These are phyloP conservation scores for Spergularia bocconei DNA, from an alignment of 148 eudicot species.

Conservation along the genomic window DNA sequence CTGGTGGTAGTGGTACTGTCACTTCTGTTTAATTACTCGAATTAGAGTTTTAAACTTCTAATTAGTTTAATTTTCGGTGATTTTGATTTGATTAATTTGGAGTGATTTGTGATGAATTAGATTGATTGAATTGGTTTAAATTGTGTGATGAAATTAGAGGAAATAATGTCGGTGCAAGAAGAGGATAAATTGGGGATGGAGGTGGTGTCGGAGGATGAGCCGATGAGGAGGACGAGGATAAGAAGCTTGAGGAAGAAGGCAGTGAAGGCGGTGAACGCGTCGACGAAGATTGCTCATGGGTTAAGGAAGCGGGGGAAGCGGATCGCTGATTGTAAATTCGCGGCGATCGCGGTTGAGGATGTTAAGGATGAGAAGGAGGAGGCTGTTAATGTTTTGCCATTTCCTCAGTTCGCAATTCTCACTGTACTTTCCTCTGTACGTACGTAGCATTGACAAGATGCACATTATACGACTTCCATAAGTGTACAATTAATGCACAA, in stretches of 20 bases:
- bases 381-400: constrained; percentile 64
- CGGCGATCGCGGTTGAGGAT: constrained; percentile 63
- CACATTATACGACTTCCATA: too few species aligned
- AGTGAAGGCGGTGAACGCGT: constrained; percentile 69
- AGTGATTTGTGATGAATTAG: not conserved
- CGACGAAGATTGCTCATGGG: constrained; percentile 53
- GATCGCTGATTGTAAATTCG: constrained; percentile 61
- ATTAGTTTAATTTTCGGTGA: not conserved
- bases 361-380: constrained; percentile 76
- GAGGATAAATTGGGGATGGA: constrained; percentile 55
- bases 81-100: too few species aligned
- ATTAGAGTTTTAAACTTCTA: not conserved
- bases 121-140: not conserved
- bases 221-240: constrained; percentile 50
- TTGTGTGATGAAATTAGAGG: constrained; percentile 34
- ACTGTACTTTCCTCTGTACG: too few species aligned
- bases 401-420: too few species aligned
- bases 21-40: not conserved
- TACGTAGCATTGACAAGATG: too few species aligned
- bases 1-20: too few species aligned
- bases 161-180: constrained; percentile 40
- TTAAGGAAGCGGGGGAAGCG: constrained; percentile 58
- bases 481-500: too few species aligned
- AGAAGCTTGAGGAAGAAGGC: constrained; percentile 84
- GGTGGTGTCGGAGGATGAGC: constrained; percentile 67